A percentile compares a stretch with the other conserved stretches of the same genome.
Conservation (phyloP, 345 rosid genomes). For the Populus euphratica region DNA sequence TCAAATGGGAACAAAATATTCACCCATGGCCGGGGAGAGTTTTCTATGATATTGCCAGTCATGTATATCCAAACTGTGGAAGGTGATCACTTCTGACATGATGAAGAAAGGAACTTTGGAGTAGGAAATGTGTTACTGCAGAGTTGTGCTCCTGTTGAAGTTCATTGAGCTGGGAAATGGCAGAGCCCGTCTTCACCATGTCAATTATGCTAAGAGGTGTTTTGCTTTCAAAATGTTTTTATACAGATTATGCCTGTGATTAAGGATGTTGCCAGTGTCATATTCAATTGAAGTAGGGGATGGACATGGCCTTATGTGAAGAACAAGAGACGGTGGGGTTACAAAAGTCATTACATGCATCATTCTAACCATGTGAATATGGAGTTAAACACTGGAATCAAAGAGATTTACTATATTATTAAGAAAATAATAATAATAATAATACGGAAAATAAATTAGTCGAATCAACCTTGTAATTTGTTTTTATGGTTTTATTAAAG, state of each 20-base stretch:
- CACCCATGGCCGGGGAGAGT: background rate
- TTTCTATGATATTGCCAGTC: background rate
- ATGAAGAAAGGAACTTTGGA: background rate
- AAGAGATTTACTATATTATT: no score
- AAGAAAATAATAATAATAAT: no score
- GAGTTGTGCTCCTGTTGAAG: constrained; percentile 1
- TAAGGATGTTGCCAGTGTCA: background rate
- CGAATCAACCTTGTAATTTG: no score
- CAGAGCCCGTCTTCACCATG: background rate
- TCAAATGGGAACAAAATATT: background rate
- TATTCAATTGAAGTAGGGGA: background rate
- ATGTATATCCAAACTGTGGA: background rate
- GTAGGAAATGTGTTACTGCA: background rate
- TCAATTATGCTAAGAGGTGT: background rate
- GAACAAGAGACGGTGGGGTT: background rate
- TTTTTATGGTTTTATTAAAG: no score
- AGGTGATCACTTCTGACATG: background rate
- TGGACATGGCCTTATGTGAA: background rate
- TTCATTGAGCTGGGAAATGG: background rate
- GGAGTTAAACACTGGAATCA: background rate
- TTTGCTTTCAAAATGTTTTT: background rate
- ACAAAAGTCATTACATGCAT: background rate
- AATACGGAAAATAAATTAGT: no score
- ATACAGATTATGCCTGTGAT: background rate
- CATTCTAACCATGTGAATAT: background rate